Conservation (phyloP, 306 rosid species). For the Trifolium dubium region DNA sequence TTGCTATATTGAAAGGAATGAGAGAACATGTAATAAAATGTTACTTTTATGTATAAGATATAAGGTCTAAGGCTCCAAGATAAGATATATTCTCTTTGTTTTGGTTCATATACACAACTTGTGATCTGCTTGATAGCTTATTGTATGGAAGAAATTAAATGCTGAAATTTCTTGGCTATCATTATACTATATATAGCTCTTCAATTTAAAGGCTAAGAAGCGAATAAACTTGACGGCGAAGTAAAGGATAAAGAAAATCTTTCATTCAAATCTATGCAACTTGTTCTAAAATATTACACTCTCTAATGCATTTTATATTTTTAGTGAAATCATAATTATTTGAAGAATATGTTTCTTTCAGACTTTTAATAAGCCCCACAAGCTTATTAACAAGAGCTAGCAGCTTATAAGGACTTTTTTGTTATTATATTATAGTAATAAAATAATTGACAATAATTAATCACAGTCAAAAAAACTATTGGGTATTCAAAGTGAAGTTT, state of each 20-base stretch:
- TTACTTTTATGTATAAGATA: background rate
- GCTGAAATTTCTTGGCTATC: constrained; percentile 21
- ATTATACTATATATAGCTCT: background rate
- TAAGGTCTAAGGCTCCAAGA: background rate
- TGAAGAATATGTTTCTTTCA: constrained; percentile 17
- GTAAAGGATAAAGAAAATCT: constrained; percentile 18
- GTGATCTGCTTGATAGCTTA: constrained; percentile 24
- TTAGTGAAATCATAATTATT: constrained; percentile 39
- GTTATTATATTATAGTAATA: no score
- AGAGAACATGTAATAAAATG: constrained; percentile 1
- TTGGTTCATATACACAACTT: constrained; percentile 12
- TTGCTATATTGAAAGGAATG: constrained; percentile 12
- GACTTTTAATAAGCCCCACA: constrained; percentile 28
- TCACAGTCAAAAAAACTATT: no score
- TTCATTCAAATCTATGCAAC: constrained; percentile 43
- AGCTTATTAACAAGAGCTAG: background rate
- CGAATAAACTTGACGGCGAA: constrained; percentile 38
- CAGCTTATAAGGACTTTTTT: background rate
- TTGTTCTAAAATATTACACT: constrained; percentile 4
- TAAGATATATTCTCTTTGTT: constrained; percentile 14
- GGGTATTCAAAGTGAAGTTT: no score
- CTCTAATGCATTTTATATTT: constrained; percentile 2
- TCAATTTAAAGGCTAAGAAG: background rate
- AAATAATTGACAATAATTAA: no score
- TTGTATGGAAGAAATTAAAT: constrained; percentile 21